phyloP scores from a whole-genome alignment of 495 filamentous ascomycete species.

The Zalerion maritima region DNA sequence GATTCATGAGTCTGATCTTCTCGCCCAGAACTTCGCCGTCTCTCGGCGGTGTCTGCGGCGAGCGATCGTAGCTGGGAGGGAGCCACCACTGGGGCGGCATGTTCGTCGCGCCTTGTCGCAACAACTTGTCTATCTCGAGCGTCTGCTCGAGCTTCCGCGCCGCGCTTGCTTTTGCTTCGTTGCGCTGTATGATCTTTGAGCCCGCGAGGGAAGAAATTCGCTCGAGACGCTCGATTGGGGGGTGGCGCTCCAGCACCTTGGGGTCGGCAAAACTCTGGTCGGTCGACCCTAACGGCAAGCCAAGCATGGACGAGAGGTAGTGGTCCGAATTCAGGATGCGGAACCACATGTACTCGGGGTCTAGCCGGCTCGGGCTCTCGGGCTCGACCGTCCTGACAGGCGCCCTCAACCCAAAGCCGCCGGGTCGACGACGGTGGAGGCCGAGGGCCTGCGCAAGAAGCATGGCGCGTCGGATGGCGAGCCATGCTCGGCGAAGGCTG shows the following conservation, averaged over 20 bases:
- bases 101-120: constrained; percentile 15
- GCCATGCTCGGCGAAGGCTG: constrained; percentile 29
- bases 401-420: too few relatives aligned
- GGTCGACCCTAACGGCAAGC: constrained; percentile 14
- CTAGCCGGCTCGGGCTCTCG: constrained; percentile 4
- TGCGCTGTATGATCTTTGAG: constrained; percentile 15
- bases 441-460: constrained; percentile 31
- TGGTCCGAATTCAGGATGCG: constrained; percentile 19
- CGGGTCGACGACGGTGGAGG: too few relatives aligned
- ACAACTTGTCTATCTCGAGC: constrained; percentile 14
- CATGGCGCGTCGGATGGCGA: constrained; percentile 29
- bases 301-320: constrained; percentile 20
- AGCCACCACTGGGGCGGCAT: constrained; percentile 25
- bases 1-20: constrained; percentile 14
- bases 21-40: constrained; percentile 8
- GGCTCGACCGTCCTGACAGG: constrained; percentile 2
- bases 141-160: too few relatives aligned
- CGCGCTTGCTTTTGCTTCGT: constrained; percentile 7
- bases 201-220: constrained; percentile 14
- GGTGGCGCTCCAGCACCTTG: constrained; percentile 8
- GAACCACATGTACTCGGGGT: constrained; percentile 18
- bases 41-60: constrained; percentile 5
- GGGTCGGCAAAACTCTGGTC: constrained; percentile 11
- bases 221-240: constrained; percentile 14
- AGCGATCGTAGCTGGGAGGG: constrained; percentile 3